A percentile compares a stretch with the other conserved stretches of the same genome.
phyloP scores from a whole-genome alignment of 2,329 filamentous ascomycete genomes.

The Colletotrichum neosansevieriae region DNA sequence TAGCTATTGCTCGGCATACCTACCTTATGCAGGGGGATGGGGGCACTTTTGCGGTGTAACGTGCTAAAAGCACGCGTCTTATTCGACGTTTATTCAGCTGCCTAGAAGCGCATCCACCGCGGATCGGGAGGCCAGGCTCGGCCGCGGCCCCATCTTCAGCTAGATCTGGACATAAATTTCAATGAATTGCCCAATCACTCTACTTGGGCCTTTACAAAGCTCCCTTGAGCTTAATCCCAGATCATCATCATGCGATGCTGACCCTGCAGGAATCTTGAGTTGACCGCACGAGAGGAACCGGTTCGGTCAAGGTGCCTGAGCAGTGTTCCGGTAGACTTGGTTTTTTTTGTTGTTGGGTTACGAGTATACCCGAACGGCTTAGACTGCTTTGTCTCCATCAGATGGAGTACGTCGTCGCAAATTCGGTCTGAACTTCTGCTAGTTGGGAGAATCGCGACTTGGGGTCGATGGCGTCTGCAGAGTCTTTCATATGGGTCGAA shows the following conservation, averaged over 20 bases:
- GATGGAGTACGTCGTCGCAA: conserved; percentile 10
- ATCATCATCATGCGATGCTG: conserved; percentile 6
- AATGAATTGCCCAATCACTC: conserved; percentile 13
- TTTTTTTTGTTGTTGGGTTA: neutral
- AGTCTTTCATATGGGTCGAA: no score
- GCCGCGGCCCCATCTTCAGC: conserved; percentile 10
- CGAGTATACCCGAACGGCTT: neutral
- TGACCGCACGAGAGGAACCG: neutral
- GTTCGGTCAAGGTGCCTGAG: neutral
- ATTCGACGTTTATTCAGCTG: conserved; percentile 28
- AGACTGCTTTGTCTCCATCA: neutral
- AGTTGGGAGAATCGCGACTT: no score
- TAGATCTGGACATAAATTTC: neutral
- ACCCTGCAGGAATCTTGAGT: neutral
- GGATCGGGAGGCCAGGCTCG: neutral
- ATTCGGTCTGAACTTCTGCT: neutral
- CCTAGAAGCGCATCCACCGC: conserved; percentile 14
- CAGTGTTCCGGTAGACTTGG: neutral
- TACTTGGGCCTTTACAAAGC: neutral
- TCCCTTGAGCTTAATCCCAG: conserved; percentile 22
- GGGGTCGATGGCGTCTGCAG: no score
- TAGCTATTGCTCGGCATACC: neutral
- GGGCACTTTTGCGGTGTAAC: conserved; percentile 5
- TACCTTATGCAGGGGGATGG: neutral
- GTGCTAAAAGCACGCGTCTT: neutral